These are phyloP conservation scores for Euphorbia corollata DNA, from an alignment of 441 rosid genomes.

Conservation along the genomic window DNA sequence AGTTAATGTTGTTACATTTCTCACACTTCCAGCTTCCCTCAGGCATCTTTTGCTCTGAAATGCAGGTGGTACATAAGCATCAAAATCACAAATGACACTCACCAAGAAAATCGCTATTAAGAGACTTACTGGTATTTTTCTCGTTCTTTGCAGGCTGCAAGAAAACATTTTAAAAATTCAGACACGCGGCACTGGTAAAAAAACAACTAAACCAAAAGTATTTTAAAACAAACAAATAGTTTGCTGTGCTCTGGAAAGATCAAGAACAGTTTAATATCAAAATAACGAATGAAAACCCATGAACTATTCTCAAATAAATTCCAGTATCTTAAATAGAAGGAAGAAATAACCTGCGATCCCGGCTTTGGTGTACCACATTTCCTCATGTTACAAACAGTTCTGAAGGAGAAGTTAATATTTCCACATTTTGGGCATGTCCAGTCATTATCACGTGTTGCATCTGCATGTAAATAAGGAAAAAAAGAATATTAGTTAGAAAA, in stretches of 20 bases:
- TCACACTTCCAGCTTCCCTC: slow-evolving; percentile 99
- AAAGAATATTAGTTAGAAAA: background rate
- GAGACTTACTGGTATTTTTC: slow-evolving; percentile 66
- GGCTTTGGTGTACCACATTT: slow-evolving; percentile 97
- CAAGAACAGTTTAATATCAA: background rate
- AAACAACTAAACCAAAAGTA: background rate
- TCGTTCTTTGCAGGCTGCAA: slow-evolving; percentile 67
- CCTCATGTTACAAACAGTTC: slow-evolving; percentile 95
- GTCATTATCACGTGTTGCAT: slow-evolving; percentile 79
- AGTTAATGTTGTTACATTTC: slow-evolving; percentile 84
- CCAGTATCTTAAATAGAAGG: slow-evolving; percentile 6
- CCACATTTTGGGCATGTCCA: slow-evolving; percentile 99
- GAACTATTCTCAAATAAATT: background rate
- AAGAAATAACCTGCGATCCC: slow-evolving; percentile 74
- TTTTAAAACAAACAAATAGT: background rate
- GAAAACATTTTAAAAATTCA: slow-evolving; percentile 21
- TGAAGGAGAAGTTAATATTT: slow-evolving; percentile 86
- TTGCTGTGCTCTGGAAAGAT: background rate
- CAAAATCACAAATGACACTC: slow-evolving; percentile 15
- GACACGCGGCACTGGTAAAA: background rate
- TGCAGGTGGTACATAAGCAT: slow-evolving; percentile 25
- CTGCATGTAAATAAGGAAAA: slow-evolving; percentile 28
- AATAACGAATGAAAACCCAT: background rate
- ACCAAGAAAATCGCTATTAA: slow-evolving; percentile 6
- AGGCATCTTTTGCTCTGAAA: slow-evolving; percentile 83